Percentiles rank a stretch among this genome's conserved stretches.
phyloP scores from a whole-genome alignment of 2,329 filamentous ascomycete genomes.

The Metarhizium album region DNA sequence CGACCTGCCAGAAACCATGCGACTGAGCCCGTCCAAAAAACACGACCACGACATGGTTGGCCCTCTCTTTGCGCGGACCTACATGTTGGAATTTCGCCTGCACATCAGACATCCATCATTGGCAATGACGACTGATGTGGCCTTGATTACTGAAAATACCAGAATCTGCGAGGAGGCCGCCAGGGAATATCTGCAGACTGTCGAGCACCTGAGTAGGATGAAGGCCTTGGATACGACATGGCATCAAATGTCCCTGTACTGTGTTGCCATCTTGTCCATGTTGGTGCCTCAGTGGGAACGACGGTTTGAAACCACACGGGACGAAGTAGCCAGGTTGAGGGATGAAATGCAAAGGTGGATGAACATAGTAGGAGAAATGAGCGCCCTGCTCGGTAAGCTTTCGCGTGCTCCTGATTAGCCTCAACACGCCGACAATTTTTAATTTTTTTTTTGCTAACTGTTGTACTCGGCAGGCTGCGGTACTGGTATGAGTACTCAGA shows the following conservation, averaged over 20 bases:
- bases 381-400: constrained; percentile 49
- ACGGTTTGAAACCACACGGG: constrained; percentile 45
- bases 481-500: constrained; percentile 30
- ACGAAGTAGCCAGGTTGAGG: constrained; percentile 49
- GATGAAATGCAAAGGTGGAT: constrained; percentile 62
- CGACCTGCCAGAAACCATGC: constrained; percentile 50
- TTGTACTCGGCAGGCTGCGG: constrained; percentile 29
- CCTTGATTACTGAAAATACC: constrained; percentile 50
- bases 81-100: constrained; percentile 46
- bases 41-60: constrained; percentile 35
- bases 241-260: constrained; percentile 62
- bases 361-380: constrained; percentile 55
- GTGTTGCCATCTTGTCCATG: constrained; percentile 62
- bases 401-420: no score
- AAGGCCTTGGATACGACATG: constrained; percentile 69
- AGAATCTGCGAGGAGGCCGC: constrained; percentile 56
- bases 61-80: constrained; percentile 43
- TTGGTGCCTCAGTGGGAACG: constrained; percentile 61
- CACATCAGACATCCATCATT: constrained; percentile 52
- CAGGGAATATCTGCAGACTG: constrained; percentile 50
- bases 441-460: background rate
- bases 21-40: constrained; percentile 30
- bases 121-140: constrained; percentile 41
- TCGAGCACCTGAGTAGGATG: constrained; percentile 47
- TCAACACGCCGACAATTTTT: constrained; percentile 6